Evolutionary conservation across 116 monocot genomes (phyloP).

Genomic region (Zostera marina): DNA sequence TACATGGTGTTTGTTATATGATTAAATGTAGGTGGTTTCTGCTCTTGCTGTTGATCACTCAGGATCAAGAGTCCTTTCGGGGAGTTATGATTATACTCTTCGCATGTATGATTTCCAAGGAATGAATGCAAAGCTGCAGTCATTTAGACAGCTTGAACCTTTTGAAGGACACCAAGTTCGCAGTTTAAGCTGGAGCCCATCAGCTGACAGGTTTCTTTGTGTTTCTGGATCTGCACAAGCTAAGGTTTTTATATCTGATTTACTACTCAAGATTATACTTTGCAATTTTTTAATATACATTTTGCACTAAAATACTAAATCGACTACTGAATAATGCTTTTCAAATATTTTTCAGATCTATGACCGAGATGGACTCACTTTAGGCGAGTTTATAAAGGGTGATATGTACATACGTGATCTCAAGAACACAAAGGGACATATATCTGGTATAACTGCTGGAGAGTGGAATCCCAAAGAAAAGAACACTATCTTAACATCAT

Average conservation of each 20-base stretch:
- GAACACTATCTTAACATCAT: conserved; percentile 84
- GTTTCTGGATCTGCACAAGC: conserved; percentile 93
- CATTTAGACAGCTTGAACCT: conserved; percentile 90
- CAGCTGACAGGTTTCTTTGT: conserved; percentile 76
- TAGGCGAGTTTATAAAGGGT: conserved; percentile 93
- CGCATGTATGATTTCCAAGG: conserved; percentile 99
- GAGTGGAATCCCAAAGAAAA: conserved; percentile 95
- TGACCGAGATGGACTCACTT: conserved; percentile 86
- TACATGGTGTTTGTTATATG: background rate
- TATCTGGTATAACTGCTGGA: conserved; percentile 86
- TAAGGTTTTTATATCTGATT: conserved; percentile 32
- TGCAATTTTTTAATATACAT: background rate
- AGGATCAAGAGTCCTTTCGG: conserved; percentile 90
- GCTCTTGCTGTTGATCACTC: conserved; percentile 94
- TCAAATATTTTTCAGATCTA: conserved; percentile 54
- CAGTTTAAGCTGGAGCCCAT: conserved; percentile 93
- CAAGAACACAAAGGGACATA: conserved; percentile 97
- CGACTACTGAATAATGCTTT: background rate
- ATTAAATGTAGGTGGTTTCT: conserved; percentile 55
- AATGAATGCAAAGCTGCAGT: conserved; percentile 88
- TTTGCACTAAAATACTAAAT: background rate
- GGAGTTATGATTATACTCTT: conserved; percentile 92
- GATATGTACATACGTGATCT: conserved; percentile 99
- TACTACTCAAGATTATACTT: background rate
- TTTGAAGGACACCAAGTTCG: conserved; percentile 96